These are phyloP conservation scores for Leccinum pallidistipes DNA, from an alignment of 1,284 basidiomycete genomes.

Conservation along the genomic window DNA sequence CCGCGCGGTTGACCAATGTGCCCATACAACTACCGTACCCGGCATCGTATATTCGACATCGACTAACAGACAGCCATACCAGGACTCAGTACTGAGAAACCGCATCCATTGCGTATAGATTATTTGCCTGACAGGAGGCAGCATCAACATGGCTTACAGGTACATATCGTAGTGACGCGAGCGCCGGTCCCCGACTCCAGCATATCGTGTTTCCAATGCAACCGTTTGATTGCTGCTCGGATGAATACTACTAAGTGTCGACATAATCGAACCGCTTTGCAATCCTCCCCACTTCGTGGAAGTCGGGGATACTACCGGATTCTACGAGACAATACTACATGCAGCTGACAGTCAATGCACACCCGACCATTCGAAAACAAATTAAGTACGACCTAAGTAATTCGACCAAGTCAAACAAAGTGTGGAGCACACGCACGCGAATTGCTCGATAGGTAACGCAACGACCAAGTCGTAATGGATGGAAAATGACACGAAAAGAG, in stretches of 20 bases:
- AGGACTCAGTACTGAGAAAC: background rate
- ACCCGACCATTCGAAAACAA: constrained; percentile 11
- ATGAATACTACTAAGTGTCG: too few relatives aligned
- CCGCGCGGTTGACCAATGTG: background rate
- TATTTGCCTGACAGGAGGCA: background rate
- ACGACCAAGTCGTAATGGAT: constrained; percentile 12
- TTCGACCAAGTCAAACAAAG: constrained; percentile 9
- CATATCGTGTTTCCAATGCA: too few relatives aligned
- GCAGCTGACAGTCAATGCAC: background rate
- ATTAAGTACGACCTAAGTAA: constrained; percentile 25
- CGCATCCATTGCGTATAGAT: background rate
- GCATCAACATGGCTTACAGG: background rate
- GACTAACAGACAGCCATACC: background rate
- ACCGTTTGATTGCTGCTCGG: too few relatives aligned
- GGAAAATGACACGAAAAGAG: background rate
- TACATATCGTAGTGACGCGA: background rate
- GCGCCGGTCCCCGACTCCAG: too few relatives aligned
- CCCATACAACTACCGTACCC: too few relatives aligned
- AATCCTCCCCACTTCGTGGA: too few relatives aligned
- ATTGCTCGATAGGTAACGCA: constrained; percentile 12
- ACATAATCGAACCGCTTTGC: too few relatives aligned
- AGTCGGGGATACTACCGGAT: background rate
- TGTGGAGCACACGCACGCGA: constrained; percentile 7
- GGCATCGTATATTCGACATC: background rate
- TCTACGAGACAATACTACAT: background rate